Evolutionary conservation across 2,329 filamentous ascomycete genomes (phyloP), one percentile per base, ranked within the genome.

Genomic region (Colletotrichum noveboracense): DNA sequence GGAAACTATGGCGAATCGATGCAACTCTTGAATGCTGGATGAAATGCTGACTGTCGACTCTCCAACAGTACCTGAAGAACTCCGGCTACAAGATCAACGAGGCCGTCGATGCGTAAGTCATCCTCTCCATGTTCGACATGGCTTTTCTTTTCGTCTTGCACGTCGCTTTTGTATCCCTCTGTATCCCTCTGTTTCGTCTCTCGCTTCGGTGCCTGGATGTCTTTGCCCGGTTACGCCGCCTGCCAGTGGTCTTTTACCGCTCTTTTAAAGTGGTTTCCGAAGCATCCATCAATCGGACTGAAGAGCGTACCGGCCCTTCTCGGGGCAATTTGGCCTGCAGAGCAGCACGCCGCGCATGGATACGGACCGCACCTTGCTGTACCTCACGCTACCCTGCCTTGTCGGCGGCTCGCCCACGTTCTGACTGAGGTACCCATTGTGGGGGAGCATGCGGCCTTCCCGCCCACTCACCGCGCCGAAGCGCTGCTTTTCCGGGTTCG

Each of bases 101-200:
- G 74, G 90, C 90, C 52, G 83, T 91, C 65, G 89, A 92, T 84
- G 83, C 87, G 90, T 92, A 86, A 90, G 90, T 91, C 16, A 26
- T 68, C 38, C 48, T 71, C 78, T 79, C 75, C 66, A 58, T 76
- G 76, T 70, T 73, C 52, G 66, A 75, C 79, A 76, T 80, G 75
- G 38, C 18, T 77, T 70, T 48, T 58, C 61, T 66, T 52, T 52
- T 52, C n/a, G 43, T 52, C 43, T 21, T 52, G 10, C 43, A 0
- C n/a, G n/a, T 52, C 43, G 43, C 43, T 52, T 61, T 70, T 28
- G 66, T 71, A 28, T 70, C 32, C 43, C 61, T 36, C 56, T 28
- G 58, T 70, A 28, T 70, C 32, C 43, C 61, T 36, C 56, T 16
- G 58, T 70, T 61, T 70, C 30, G 62, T 34, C 56, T 70, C 60